These are phyloP conservation scores for Choanephora cucurbitarum DNA, from an alignment of 371 early-diverging fungal species.

Conservation along the genomic window DNA sequence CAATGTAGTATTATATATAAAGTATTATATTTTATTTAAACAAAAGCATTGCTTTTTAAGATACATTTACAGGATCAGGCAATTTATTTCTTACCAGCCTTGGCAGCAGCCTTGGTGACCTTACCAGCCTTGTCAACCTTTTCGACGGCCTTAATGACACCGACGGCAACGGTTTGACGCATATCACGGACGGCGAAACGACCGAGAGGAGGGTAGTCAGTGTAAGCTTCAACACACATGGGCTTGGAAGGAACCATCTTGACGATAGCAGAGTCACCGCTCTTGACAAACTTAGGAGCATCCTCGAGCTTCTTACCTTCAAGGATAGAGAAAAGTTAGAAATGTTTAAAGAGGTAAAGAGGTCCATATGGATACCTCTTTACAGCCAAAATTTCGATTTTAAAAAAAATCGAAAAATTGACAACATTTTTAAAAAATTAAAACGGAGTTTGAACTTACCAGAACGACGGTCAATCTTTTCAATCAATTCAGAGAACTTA, in stretches of 20 bases:
- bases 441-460: constrained; percentile 37
- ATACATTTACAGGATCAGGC: background rate
- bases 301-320: constrained; percentile 68
- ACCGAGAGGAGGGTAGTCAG: constrained; percentile 92
- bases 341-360: background rate
- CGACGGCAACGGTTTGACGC: constrained; percentile 92
- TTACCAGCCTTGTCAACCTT: constrained; percentile 68
- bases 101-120: constrained; percentile 66
- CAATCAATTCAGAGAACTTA: constrained; percentile 82
- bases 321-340: background rate
- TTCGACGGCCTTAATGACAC: constrained; percentile 93
- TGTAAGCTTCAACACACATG: constrained; percentile 92
- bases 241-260: constrained; percentile 93
- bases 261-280: constrained; percentile 94
- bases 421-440: no score
- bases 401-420: no score
- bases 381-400: background rate
- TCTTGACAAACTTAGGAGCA: constrained; percentile 89
- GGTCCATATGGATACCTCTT: background rate
- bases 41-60: no score
- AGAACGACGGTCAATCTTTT: constrained; percentile 94
- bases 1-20: background rate
- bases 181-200: constrained; percentile 98
- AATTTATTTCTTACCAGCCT: constrained; percentile 73
- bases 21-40: background rate